A percentile compares a stretch with the other conserved stretches of the same genome.
Evolutionary conservation across 176 grass and related monocot genomes (phyloP).

Genomic region (Oropetium thomaeum): DNA sequence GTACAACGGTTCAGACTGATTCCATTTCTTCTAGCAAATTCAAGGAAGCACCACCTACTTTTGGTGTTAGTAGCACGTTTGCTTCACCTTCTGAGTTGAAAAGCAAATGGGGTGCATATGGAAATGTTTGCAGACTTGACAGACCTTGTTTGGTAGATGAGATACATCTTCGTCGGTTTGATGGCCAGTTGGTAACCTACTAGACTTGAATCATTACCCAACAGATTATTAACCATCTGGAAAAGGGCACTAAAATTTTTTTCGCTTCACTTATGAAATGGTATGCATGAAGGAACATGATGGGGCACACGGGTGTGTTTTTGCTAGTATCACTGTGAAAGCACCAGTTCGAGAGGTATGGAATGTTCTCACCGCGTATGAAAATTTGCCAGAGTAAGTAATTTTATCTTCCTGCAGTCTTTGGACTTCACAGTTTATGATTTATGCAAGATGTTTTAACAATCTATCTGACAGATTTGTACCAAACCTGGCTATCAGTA

Average conservation of each 20-base stretch:
- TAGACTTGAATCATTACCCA: slow-evolving; percentile 17
- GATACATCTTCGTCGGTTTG: slow-evolving; percentile 95
- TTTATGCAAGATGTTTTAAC: slow-evolving; percentile 37
- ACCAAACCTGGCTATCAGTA: slow-evolving; percentile 94
- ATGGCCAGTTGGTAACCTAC: slow-evolving; percentile 80
- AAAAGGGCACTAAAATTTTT: slow-evolving; percentile 20
- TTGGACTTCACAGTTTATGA: slow-evolving; percentile 33
- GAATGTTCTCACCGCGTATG: slow-evolving; percentile 87
- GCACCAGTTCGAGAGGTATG: slow-evolving; percentile 94
- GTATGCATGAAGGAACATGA: slow-evolving; percentile 78
- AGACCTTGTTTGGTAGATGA: slow-evolving; percentile 83
- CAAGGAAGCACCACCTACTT: slow-evolving; percentile 33
- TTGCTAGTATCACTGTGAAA: slow-evolving; percentile 93
- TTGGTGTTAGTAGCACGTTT: slow-evolving; percentile 36
- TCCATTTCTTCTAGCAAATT: slow-evolving; percentile 37
- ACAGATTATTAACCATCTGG: slow-evolving; percentile 3
- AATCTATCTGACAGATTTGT: slow-evolving; percentile 66
- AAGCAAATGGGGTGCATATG: slow-evolving; percentile 88
- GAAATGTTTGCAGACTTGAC: slow-evolving; percentile 85
- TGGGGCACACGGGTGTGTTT: slow-evolving; percentile 85
- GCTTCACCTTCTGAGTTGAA: slow-evolving; percentile 47
- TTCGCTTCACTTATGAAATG: slow-evolving; percentile 35
- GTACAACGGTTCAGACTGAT: slow-evolving; percentile 26
- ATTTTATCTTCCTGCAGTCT: slow-evolving; percentile 27
- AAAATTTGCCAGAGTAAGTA: slow-evolving; percentile 83